These are phyloP conservation scores for Fusarium chaquense DNA, from an alignment of 2,329 filamentous ascomycete genomes.

Conservation along the genomic window DNA sequence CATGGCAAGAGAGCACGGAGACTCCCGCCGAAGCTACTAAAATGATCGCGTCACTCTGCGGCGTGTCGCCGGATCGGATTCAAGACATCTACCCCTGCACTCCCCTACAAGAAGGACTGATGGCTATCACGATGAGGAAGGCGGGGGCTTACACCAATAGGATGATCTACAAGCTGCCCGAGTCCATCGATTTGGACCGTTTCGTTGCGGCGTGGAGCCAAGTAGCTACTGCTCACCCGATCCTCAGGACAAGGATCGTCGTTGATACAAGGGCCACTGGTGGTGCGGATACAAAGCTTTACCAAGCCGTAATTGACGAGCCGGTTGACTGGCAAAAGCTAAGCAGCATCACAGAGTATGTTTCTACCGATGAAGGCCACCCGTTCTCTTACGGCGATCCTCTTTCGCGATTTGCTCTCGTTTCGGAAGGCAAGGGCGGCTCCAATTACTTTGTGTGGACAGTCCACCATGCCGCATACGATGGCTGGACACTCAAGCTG, in stretches of 20 bases:
- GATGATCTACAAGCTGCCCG: constrained; percentile 9
- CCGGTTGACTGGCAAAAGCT: constrained; percentile 7
- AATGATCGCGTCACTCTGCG: constrained; percentile 9
- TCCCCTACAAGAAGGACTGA: constrained; percentile 9
- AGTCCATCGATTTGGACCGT: constrained; percentile 10
- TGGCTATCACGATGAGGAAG: constrained; percentile 9
- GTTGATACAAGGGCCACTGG: constrained; percentile 9
- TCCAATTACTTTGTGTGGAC: constrained; percentile 2
- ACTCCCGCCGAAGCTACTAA: constrained; percentile 1
- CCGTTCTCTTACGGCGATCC: constrained; percentile 9
- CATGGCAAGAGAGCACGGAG: constrained; percentile 10
- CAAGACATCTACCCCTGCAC: constrained; percentile 10
- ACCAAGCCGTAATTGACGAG: constrained; percentile 12
- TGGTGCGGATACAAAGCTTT: constrained; percentile 10
- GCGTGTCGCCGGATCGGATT: constrained; percentile 3
- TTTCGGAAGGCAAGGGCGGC: constrained; percentile 4
- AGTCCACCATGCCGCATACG: constrained; percentile 9
- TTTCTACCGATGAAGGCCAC: constrained; percentile 9
- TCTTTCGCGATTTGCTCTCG: constrained; percentile 11
- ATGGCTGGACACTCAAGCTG: constrained; percentile 9
- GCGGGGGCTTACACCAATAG: constrained; percentile 5
- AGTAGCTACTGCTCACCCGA: constrained; percentile 10
- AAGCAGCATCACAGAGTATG: constrained; percentile 11
- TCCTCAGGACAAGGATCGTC: constrained; percentile 12
- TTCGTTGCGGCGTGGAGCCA: constrained; percentile 9